Base-by-base conservation (phyloP, 306 rosid species). In the Cajanus cajan region DNA sequence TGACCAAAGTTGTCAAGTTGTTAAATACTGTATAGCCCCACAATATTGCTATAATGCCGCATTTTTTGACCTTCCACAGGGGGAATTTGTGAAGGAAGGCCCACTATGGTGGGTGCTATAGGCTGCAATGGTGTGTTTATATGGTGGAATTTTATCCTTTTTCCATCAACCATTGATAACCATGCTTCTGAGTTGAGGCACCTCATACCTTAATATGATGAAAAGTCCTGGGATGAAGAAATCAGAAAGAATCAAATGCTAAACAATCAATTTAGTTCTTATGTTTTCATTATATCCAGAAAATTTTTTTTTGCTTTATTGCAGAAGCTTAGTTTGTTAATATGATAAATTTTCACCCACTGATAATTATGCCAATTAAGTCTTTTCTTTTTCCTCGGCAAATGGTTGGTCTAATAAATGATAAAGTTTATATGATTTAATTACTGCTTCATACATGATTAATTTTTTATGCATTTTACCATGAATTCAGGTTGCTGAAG, bases 401-500 rank as follows among this genome's bases (percentile, higher is more conserved):
- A 36, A 78, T 45, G 28, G 45, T 72, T 44, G 73, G 48, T 57
- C 74, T 2, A 48, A 22, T 52, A 22, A n/a, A 47, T 69, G 43
- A 39, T 50, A 28, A 4, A 52, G 8, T 80, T 51, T 69, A 51
- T 63, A 59, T 12, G 65, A 68, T 70, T 52, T 63, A 64, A 58
- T 69, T 71, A 64, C 66, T 75, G 45, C 45, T 84, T 34, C 71
- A 24, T 55, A 24, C 25, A 44, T 63, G 51, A 69, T 50, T 80
- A 24, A 4, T 7, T 44, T 58, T 73, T 34, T 14, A 55, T 72
- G 25, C 71, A 61, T 82, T 71, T 77, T 25, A 36, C 68, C 59
- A 47, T 81, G 77, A 79, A 69, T 79, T 79, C 85, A 94, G 98
- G 90, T 86, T 92, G 88, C 75, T 95, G 62, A 92, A 95, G 87